These are phyloP conservation scores for Mortierella sp. DNA, from an alignment of 371 early-diverging fungal genomes.

Conservation along the genomic window DNA sequence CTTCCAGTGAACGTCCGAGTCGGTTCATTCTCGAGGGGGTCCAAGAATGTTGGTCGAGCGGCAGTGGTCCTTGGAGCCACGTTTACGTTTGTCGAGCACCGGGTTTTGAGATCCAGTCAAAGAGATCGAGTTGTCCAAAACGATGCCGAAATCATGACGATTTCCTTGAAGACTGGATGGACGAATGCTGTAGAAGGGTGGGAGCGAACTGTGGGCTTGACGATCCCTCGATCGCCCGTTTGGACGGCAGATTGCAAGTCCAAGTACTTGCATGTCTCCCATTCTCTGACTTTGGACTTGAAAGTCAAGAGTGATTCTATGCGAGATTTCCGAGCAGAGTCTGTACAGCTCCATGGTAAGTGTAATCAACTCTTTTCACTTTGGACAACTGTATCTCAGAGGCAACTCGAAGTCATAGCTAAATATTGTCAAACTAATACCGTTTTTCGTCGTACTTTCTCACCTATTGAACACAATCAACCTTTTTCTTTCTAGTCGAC, in stretches of 20 bases:
- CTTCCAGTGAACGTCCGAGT: neutral
- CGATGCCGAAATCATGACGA: neutral
- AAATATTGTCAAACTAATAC: too few species aligned
- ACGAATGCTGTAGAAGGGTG: neutral
- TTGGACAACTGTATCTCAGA: too few species aligned
- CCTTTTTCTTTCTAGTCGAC: neutral
- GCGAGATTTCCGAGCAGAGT: neutral
- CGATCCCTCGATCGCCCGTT: neutral
- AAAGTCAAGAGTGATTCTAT: neutral
- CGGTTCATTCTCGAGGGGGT: neutral
- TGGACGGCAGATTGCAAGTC: neutral
- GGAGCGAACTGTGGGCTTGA: conserved; percentile 9
- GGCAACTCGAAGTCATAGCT: too few species aligned
- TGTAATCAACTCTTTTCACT: neutral
- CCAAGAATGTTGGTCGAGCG: neutral
- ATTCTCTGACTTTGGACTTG: neutral
- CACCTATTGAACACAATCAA: too few species aligned
- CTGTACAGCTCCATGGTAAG: neutral
- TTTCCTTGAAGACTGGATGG: conserved; percentile 4
- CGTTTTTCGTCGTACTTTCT: too few species aligned
- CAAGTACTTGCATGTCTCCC: neutral
- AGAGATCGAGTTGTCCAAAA: too few species aligned
- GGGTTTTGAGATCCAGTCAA: neutral
- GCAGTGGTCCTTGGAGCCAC: neutral
- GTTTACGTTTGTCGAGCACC: neutral